Conservation (phyloP, 2,329 filamentous ascomycete species). For the Tolypocladium tundrense region DNA sequence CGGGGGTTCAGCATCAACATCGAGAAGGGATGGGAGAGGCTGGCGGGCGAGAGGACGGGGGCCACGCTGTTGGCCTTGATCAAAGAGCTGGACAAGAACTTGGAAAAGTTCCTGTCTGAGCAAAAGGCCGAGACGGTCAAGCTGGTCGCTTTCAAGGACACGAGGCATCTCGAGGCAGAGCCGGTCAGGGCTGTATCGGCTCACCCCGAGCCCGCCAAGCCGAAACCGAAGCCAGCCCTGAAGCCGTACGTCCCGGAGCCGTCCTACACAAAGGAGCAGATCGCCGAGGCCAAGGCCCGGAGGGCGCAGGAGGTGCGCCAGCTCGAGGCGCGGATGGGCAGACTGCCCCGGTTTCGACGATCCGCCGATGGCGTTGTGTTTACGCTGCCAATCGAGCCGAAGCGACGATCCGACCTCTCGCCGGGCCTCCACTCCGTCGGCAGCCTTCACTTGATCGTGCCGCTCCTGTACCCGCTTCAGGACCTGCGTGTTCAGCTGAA, state of each 20-base stretch:
- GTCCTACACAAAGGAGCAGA: conserved; percentile 49
- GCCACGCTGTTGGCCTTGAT: conserved; percentile 55
- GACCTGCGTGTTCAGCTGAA: conserved; percentile 55
- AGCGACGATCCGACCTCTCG: conserved; percentile 50
- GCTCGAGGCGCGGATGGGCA: conserved; percentile 64
- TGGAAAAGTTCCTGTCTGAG: conserved; percentile 60
- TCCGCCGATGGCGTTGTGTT: conserved; percentile 61
- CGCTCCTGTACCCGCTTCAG: conserved; percentile 61
- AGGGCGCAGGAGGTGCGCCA: conserved; percentile 59
- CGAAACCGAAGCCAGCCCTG: conserved; percentile 7
- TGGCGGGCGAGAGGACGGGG: conserved; percentile 44
- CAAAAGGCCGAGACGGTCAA: conserved; percentile 65
- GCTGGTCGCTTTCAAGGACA: conserved; percentile 51
- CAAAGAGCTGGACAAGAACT: conserved; percentile 60
- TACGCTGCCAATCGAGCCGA: conserved; percentile 59
- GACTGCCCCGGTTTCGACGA: conserved; percentile 55
- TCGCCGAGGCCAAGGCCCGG: conserved; percentile 49
- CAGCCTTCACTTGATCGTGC: conserved; percentile 58
- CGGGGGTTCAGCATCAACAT: conserved; percentile 67
- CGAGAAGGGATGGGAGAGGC: conserved; percentile 59
- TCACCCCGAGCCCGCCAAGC: neutral
- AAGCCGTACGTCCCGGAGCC: conserved; percentile 30
- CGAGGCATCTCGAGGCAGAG: conserved; percentile 30
- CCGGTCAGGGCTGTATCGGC: conserved; percentile 3
- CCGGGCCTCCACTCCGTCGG: conserved; percentile 48